Evolutionary conservation across 441 rosid genomes (phyloP), one percentile per base, ranked within the genome.

Genomic region (Jatropha multifida): DNA sequence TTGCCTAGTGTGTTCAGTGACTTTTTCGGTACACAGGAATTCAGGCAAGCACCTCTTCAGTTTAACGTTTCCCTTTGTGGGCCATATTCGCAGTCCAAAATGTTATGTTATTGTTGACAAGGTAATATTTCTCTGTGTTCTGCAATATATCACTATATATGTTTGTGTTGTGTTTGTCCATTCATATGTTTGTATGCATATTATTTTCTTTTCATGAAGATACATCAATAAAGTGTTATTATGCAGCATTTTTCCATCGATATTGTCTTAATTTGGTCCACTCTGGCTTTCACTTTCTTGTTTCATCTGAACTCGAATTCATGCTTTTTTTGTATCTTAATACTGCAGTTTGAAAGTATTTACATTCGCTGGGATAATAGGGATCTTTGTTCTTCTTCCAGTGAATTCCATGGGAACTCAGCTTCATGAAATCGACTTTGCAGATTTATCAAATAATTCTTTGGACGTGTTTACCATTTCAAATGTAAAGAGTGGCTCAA

Each of bases 401-500:
- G 90, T 95, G 66, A 89, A 95, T 77, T 85, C 90, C 88, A 75
- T 78, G 0, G 99, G 99, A 51, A 88, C 85, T 83, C 89, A 86
- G 78, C 89, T 94, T 75, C 51, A 71, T 2, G 81, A 83, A 82
- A 81, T 93, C 69, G 91, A 95, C 85, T 93, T 91, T 44, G 76
- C 77, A 12, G 89, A 93, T 80, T 84, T 94, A 59, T 81, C 93
- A 13, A 85, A 82, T 42, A 90, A 89, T 78, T 95, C 99, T 26
- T 81, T 93, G 90, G 99, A 95, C 78, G 81, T 89, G 1, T 95
- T 95, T 82, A 84, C 92, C 72, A 94, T 95, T 82, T 91, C 96
- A 55, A 95, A 95, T 83, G 87, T 95, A 38, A 85, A 77, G n/a
- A 74, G 58, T 52, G 91, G 94, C 78, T 95, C 99, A 12, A 79